phyloP scores from a whole-genome alignment of 495 filamentous ascomycete genomes.

The Echria macrotheca region DNA sequence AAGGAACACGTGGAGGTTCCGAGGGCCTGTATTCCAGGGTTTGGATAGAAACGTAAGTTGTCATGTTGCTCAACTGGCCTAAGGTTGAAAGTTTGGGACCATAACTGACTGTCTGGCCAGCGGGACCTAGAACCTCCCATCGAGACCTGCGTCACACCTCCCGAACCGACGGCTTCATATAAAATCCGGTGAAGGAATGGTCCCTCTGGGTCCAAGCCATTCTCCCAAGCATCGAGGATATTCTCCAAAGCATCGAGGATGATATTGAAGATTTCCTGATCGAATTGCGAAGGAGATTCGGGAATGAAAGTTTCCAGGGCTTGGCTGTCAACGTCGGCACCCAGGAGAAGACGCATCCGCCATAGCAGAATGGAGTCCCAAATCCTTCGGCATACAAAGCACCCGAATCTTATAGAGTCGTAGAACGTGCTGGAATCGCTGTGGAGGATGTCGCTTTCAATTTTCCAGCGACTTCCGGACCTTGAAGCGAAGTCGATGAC shows the following conservation, averaged over 20 bases:
- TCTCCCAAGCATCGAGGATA: background rate
- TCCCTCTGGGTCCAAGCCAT: background rate
- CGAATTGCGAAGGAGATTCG: background rate
- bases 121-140: no score
- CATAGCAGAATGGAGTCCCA: background rate
- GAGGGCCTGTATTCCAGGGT: background rate
- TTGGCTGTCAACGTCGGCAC: background rate
- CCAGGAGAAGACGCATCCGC: background rate
- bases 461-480: no score
- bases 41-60: background rate
- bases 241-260: background rate
- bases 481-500: no score
- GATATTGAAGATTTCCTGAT: background rate
- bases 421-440: background rate
- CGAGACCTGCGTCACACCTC: no score
- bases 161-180: no score
- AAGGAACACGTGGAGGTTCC: background rate
- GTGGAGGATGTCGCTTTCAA: background rate
- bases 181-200: background rate
- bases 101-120: background rate
- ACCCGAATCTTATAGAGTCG: background rate
- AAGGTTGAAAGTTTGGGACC: background rate
- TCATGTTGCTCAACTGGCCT: background rate
- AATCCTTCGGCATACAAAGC: background rate
- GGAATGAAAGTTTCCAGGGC: background rate